Evolutionary conservation across 192 early-diverging fungal genomes (phyloP).

Genomic region (Radiomyces spectabilis): DNA sequence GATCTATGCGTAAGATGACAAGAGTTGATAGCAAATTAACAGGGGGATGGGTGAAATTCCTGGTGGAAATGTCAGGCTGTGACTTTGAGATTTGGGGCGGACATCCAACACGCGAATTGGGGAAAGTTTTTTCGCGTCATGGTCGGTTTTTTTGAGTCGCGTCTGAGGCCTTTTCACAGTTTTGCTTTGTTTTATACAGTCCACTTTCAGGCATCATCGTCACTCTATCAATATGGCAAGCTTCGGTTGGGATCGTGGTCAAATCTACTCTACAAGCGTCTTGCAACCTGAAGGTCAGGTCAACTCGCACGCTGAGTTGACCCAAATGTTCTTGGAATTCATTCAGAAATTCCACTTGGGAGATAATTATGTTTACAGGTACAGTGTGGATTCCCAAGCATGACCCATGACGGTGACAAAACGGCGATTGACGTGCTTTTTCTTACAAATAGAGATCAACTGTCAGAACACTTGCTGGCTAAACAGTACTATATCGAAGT

Average conservation of each 20-base stretch:
- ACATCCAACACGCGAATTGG: too few species aligned
- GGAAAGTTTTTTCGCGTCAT: too few species aligned
- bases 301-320: slow-evolving; percentile 49
- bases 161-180: too few species aligned
- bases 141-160: too few species aligned
- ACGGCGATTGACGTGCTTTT: too few species aligned
- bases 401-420: neutral
- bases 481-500: slow-evolving; percentile 80
- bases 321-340: slow-evolving; percentile 71
- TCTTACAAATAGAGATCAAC: slow-evolving; percentile 67
- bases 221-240: slow-evolving; percentile 32
- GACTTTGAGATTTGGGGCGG: too few species aligned
- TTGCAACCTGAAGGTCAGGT: slow-evolving; percentile 50
- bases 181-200: too few species aligned
- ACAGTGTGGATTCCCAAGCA: neutral
- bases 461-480: slow-evolving; percentile 74
- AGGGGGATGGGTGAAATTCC: too few species aligned
- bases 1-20: too few species aligned
- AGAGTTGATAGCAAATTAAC: too few species aligned
- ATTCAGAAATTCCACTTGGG: slow-evolving; percentile 81
- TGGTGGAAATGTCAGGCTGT: too few species aligned
- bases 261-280: slow-evolving; percentile 65
- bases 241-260: slow-evolving; percentile 80
- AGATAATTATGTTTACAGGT: slow-evolving; percentile 81
- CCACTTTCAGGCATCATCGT: too few species aligned